Base-by-base conservation (phyloP, 371 early-diverging fungal genomes). In the Gilbertella persicaria region DNA sequence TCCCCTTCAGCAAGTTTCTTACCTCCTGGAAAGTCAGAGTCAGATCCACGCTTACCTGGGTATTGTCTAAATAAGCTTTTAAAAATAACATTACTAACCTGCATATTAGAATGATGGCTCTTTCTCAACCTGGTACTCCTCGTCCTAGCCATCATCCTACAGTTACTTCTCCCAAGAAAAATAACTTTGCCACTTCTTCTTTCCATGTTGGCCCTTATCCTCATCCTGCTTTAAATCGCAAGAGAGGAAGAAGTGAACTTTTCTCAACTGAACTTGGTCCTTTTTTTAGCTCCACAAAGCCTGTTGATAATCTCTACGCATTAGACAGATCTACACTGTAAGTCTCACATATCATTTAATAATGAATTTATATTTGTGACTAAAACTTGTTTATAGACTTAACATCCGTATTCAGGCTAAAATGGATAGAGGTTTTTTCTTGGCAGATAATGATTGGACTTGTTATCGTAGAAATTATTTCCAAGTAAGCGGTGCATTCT, bases 391-490 rank as follows among this genome's bases (percentile, higher is more conserved):
- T 44, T 45, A n/a, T 44, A 69, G 69, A 41, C 40, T 69, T 25
- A 71, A 67, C n/a, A 53, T 78, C 48, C 71, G 72, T 20, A 74
- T 86, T 26, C 68, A 80, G 25, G 80, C 84, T 39, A 86, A 84
- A 52, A 79, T 91, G 59, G 93, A 91, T 58, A 79, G 87, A 44
- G 93, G 93, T 6, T 93, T 89, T 72, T 90, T 89, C 58, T 65
- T 89, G 53, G 88, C 90, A 20, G 83, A 87, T 33, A 85, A 83
- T 53, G 85, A 86, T 61, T 95, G 95, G 96, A 93, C 95, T 1
- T 95, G 97, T 64, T 96, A 96, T 67, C 88, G 97, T 35, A 85
- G 97, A 62, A 96, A 96, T 63, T 96, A 95, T 66, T 94, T 95
- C 64, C 94, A 95, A 66, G 78, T 96, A 33, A 91, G 92, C 51